Evolutionary conservation across 371 early-diverging fungal genomes (phyloP).

Genomic region (Rhizomucor miehei): DNA sequence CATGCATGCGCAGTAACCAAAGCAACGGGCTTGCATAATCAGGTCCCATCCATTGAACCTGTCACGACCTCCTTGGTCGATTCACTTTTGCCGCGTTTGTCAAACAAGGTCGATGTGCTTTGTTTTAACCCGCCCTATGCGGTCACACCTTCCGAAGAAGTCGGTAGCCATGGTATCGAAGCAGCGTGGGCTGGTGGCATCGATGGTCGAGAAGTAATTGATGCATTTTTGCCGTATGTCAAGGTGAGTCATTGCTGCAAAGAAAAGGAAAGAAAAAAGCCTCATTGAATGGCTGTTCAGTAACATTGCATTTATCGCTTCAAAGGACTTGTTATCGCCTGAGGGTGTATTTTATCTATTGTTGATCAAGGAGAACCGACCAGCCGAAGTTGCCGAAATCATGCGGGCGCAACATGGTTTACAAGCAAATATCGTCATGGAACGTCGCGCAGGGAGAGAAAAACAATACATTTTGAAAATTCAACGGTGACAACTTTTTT

Average conservation of each 20-base stretch:
- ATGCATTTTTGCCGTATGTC: slow-evolving; percentile 74
- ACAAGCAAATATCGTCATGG: slow-evolving; percentile 36
- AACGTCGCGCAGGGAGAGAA: slow-evolving; percentile 60
- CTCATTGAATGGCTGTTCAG: too few relatives aligned
- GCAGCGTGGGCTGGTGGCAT: slow-evolving; percentile 95
- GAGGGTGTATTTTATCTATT: slow-evolving; percentile 86
- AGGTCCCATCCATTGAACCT: slow-evolving; percentile 51
- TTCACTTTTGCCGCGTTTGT: slow-evolving; percentile 55
- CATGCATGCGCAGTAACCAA: slow-evolving; percentile 66
- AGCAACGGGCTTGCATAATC: slow-evolving; percentile 60
- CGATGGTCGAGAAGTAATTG: slow-evolving; percentile 90
- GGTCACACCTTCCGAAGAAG: slow-evolving; percentile 73
- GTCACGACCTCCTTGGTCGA: slow-evolving; percentile 57
- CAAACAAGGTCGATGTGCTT: slow-evolving; percentile 70
- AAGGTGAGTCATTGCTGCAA: slow-evolving; percentile 25
- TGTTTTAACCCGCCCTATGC: slow-evolving; percentile 95
- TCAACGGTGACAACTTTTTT: slow-evolving; percentile 16
- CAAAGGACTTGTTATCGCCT: slow-evolving; percentile 64
- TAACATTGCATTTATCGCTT: neutral
- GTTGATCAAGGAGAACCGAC: slow-evolving; percentile 86
- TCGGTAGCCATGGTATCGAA: slow-evolving; percentile 71
- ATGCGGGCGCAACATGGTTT: slow-evolving; percentile 44
- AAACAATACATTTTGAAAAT: slow-evolving; percentile 56
- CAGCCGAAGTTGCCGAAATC: slow-evolving; percentile 72
- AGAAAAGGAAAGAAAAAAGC: too few relatives aligned